Evolutionary conservation across 768 basidiomycete species (phyloP).

Genomic region (Boletus sp.): DNA sequence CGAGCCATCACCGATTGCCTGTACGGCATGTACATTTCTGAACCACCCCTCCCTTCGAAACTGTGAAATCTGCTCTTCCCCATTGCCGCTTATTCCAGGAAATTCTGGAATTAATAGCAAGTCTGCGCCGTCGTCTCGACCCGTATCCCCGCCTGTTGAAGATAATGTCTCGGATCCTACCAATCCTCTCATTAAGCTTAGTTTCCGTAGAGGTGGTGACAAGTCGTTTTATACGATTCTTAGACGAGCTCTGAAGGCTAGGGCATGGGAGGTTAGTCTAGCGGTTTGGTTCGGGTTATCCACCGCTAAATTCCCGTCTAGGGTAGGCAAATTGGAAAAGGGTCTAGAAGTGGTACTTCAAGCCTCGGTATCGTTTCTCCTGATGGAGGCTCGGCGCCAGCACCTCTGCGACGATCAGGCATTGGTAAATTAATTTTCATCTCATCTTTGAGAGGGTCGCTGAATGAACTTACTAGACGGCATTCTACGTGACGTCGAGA

Average conservation of each 20-base stretch:
- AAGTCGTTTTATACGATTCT: conserved; percentile 77
- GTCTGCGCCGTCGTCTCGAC: conserved; percentile 67
- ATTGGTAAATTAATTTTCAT: conserved; percentile 24
- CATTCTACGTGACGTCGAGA: conserved; percentile 75
- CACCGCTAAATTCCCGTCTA: conserved; percentile 8
- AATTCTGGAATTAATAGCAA: conserved; percentile 36
- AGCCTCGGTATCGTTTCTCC: conserved; percentile 21
- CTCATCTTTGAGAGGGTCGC: background rate
- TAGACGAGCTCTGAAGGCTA: conserved; percentile 65
- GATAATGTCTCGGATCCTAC: conserved; percentile 28
- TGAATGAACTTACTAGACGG: conserved; percentile 54
- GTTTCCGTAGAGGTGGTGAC: conserved; percentile 91
- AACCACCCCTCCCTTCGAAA: conserved; percentile 71
- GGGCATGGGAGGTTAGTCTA: conserved; percentile 68
- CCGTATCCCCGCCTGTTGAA: conserved; percentile 46
- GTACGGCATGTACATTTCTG: conserved; percentile 88
- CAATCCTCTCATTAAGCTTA: conserved; percentile 68
- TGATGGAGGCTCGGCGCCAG: conserved; percentile 15
- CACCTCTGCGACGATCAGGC: conserved; percentile 23
- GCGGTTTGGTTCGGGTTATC: background rate
- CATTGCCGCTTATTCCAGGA: conserved; percentile 43
- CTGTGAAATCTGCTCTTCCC: conserved; percentile 87
- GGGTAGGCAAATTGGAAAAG: conserved; percentile 33
- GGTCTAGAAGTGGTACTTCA: conserved; percentile 18
- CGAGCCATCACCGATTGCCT: conserved; percentile 48